Percentiles rank a stretch among this genome's conserved stretches.
These are phyloP conservation scores for Quercus parvula DNA, from an alignment of 306 rosid species.

Conservation along the genomic window DNA sequence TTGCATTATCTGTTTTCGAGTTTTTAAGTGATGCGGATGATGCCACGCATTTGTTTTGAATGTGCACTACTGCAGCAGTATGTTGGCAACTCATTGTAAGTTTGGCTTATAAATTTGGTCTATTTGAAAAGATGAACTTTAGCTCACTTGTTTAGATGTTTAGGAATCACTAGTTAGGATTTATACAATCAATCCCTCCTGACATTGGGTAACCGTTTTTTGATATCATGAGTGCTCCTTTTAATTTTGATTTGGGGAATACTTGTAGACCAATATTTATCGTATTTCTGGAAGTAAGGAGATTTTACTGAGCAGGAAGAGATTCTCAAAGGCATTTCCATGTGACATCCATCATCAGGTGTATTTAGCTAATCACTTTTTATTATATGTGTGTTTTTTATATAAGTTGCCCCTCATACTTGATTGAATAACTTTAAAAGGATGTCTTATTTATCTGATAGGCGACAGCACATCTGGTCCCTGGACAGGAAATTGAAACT, in stretches of 20 bases:
- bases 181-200: not conserved
- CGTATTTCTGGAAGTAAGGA: not conserved
- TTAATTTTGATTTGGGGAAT: not conserved
- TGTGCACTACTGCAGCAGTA: slow-evolving; percentile 29
- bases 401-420: not conserved
- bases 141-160: slow-evolving; percentile 13
- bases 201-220: not conserved
- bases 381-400: not conserved
- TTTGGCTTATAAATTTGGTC: not conserved
- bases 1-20: slow-evolving; percentile 57
- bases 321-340: not conserved
- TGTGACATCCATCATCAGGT: not conserved
- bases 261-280: not conserved
- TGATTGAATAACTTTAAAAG: not conserved
- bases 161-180: slow-evolving; percentile 13
- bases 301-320: not conserved
- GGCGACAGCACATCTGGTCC: not conserved
- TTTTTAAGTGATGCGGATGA: slow-evolving; percentile 56
- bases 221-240: not conserved
- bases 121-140: not conserved
- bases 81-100: slow-evolving; percentile 40
- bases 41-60: slow-evolving; percentile 40
- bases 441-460: not conserved
- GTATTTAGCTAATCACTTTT: not conserved
- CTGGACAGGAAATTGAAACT: not conserved